phyloP scores from a whole-genome alignment of 208 protist species.

The Endotrypanum monterogeii region DNA sequence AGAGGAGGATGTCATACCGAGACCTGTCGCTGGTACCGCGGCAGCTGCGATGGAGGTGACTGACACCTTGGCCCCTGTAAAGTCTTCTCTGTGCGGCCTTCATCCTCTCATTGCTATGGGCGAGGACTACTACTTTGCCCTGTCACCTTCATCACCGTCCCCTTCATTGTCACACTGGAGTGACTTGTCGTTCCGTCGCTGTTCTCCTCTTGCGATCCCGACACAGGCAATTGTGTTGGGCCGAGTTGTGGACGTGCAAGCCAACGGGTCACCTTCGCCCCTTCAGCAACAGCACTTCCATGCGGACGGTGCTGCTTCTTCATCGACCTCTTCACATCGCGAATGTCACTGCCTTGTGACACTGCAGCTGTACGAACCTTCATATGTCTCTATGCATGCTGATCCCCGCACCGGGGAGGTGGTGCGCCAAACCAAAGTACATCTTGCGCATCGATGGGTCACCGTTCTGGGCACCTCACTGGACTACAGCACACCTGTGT shows the following conservation, averaged over 20 bases:
- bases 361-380: slow-evolving; percentile 62
- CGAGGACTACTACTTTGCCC: slow-evolving; percentile 73
- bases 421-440: slow-evolving; percentile 52
- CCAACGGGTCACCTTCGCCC: background rate
- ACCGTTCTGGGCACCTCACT: slow-evolving; percentile 38
- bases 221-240: slow-evolving; percentile 38
- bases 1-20: slow-evolving; percentile 2
- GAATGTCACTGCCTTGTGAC: slow-evolving; percentile 21
- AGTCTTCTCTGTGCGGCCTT: slow-evolving; percentile 1
- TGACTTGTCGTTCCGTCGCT: background rate
- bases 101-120: slow-evolving; percentile 37
- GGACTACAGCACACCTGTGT: slow-evolving; percentile 70
- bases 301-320: background rate
- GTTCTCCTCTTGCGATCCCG: background rate
- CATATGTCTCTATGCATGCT: slow-evolving; percentile 36
- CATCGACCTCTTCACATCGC: background rate
- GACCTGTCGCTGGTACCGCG: background rate
- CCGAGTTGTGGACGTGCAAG: slow-evolving; percentile 42
- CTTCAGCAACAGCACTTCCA: background rate
- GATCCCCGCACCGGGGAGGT: slow-evolving; percentile 46
- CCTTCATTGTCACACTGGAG: background rate
- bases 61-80: background rate
- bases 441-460: slow-evolving; percentile 25
- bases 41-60: background rate
- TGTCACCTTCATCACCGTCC: slow-evolving; percentile 7